Evolutionary conservation across 106 monocot genomes (phyloP).

Genomic region (Posidonia australis): DNA sequence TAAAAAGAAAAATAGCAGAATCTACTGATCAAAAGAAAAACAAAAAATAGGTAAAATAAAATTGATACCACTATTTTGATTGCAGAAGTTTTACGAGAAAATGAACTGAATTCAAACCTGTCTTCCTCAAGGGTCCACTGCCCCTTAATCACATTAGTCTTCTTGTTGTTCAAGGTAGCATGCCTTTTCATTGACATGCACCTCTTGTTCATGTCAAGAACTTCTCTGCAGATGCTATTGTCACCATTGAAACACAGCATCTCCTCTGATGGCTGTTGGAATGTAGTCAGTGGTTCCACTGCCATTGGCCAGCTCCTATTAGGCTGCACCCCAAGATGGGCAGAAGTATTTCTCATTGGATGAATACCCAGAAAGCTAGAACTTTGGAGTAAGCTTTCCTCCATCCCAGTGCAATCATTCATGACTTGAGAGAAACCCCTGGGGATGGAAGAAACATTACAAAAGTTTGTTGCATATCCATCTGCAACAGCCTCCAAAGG

Average conservation of each 20-base stretch:
- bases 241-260: background rate
- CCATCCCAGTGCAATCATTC: background rate
- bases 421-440: background rate
- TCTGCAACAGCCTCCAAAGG: slow-evolving; percentile 2
- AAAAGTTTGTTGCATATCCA: background rate
- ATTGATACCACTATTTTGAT: background rate
- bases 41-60: background rate
- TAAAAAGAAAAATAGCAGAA: background rate
- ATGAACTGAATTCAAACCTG: slow-evolving; percentile 16
- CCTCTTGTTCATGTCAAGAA: slow-evolving; percentile 2
- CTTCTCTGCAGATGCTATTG: background rate
- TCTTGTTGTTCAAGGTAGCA: too few species aligned
- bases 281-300: background rate
- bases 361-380: background rate
- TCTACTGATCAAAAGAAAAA: background rate
- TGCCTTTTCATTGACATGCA: background rate
- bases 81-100: background rate
- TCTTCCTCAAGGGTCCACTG: slow-evolving; percentile 77
- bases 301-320: background rate
- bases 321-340: background rate
- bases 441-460: background rate
- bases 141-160: slow-evolving; percentile 42
- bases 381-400: background rate
- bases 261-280: background rate
- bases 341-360: background rate